Percentiles rank a stretch among this genome's conserved stretches.
phyloP scores from a whole-genome alignment of 192 early-diverging fungal genomes.

The Coemansia sp. region DNA sequence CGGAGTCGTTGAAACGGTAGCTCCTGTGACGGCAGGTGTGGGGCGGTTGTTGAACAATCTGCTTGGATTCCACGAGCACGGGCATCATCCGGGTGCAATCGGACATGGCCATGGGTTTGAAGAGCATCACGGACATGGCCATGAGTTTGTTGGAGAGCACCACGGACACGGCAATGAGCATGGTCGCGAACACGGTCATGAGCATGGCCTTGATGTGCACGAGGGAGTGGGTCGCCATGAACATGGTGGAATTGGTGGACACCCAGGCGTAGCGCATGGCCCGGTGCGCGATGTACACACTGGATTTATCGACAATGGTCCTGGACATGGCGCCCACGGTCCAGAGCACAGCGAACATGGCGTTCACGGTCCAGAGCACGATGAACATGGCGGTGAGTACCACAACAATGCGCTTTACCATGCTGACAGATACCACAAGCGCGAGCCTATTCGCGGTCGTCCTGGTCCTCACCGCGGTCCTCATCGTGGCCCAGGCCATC shows the following conservation, averaged over 20 bases:
- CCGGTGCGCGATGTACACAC: background rate
- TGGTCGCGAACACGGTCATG: too few relatives aligned
- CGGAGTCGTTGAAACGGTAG: constrained; percentile 21
- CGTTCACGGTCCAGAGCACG: background rate
- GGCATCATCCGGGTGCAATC: background rate
- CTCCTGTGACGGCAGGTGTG: constrained; percentile 21
- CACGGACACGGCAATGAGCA: background rate
- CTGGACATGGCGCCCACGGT: background rate
- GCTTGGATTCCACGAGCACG: background rate
- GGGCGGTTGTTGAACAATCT: constrained; percentile 17
- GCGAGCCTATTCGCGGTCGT: background rate
- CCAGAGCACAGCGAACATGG: background rate
- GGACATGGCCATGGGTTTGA: background rate
- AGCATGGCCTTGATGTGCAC: too few relatives aligned
- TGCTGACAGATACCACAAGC: constrained; percentile 1
- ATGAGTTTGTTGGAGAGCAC: background rate
- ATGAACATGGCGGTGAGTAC: background rate
- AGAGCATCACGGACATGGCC: background rate
- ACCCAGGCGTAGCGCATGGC: background rate
- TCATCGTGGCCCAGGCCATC: background rate
- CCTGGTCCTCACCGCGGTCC: background rate
- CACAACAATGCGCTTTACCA: background rate
- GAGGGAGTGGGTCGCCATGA: too few relatives aligned
- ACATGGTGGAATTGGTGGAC: background rate
- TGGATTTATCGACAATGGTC: background rate